A percentile compares a stretch with the other conserved stretches of the same genome.
These are phyloP conservation scores for Ceriops decandra DNA, from an alignment of 345 rosid species.

Conservation along the genomic window DNA sequence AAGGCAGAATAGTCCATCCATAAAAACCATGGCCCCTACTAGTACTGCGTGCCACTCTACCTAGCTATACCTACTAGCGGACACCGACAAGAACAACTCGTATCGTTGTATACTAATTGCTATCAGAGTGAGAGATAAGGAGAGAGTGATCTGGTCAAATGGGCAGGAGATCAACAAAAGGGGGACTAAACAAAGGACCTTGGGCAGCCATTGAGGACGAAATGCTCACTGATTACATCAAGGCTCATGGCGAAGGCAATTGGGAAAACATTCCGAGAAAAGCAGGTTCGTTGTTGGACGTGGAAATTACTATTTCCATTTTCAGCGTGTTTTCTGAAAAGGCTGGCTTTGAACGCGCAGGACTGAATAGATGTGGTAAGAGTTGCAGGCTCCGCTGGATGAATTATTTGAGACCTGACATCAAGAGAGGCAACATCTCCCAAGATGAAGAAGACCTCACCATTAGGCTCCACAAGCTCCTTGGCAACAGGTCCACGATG, in stretches of 20 bases:
- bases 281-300: conserved; percentile 20
- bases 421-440: conserved; percentile 44
- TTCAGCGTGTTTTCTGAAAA: neutral
- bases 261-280: conserved; percentile 36
- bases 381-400: conserved; percentile 44
- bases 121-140: too few species aligned
- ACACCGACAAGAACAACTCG: too few species aligned
- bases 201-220: conserved; percentile 44
- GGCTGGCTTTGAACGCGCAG: conserved; percentile 4
- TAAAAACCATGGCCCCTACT: too few species aligned
- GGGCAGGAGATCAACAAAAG: conserved; percentile 35
- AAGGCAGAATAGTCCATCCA: too few species aligned
- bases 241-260: conserved; percentile 38
- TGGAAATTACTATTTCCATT: neutral
- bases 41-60: too few species aligned
- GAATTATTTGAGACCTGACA: conserved; percentile 40
- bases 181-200: conserved; percentile 35
- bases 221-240: conserved; percentile 34
- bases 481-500: conserved; percentile 34
- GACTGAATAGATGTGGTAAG: conserved; percentile 42
- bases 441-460: conserved; percentile 43
- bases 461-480: conserved; percentile 39
- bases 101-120: too few species aligned
- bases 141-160: conserved; percentile 8
- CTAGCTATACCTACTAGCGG: too few species aligned